phyloP scores from a whole-genome alignment of 176 grass and related monocot species.

The Coix lacrymajobi region DNA sequence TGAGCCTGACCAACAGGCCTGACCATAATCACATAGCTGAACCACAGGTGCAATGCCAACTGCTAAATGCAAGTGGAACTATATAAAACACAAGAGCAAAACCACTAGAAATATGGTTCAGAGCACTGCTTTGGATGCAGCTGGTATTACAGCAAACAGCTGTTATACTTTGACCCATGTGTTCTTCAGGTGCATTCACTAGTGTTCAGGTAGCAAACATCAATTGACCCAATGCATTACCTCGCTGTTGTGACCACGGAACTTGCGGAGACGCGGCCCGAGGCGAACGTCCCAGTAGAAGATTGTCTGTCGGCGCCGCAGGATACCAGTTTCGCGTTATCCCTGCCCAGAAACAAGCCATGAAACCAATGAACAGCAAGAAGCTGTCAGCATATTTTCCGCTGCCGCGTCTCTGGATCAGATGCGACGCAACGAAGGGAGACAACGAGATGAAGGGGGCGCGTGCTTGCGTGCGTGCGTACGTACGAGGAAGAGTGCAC shows the following conservation, averaged over 20 bases:
- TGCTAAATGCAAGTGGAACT: neutral
- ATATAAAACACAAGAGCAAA: neutral
- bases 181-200: neutral
- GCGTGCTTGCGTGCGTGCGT: neutral
- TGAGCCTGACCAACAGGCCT: neutral
- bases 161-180: neutral
- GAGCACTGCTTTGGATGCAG: neutral
- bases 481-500: conserved; percentile 75
- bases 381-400: neutral
- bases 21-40: neutral
- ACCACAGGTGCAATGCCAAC: neutral
- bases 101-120: neutral
- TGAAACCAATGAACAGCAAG: neutral
- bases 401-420: neutral
- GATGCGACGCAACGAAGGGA: neutral
- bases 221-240: conserved; percentile 22
- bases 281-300: conserved; percentile 96
- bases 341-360: conserved; percentile 35
- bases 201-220: neutral
- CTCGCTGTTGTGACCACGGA: conserved; percentile 95
- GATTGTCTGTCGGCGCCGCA: conserved; percentile 83
- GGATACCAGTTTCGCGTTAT: conserved; percentile 84
- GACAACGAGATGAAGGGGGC: neutral
- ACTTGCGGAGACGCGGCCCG: conserved; percentile 83
- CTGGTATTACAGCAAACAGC: neutral